A percentile compares a stretch with the other conserved stretches of the same genome.
phyloP scores from a whole-genome alignment of 1,284 basidiomycete genomes.

The Puccinia hordei region DNA sequence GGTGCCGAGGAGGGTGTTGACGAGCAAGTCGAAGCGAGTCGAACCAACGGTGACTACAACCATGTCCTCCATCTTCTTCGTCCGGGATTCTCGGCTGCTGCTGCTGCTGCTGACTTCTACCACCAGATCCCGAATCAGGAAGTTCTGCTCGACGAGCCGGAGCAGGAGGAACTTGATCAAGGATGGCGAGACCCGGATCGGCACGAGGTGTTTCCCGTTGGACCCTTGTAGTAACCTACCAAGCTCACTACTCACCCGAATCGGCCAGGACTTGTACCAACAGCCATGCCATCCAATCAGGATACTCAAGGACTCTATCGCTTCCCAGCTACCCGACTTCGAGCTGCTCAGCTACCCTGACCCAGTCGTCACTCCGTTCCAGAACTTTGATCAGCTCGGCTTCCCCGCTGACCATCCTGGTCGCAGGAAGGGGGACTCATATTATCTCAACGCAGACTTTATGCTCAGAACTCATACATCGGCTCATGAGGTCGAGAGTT shows the following conservation, averaged over 20 bases:
- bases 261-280: constrained; percentile 72
- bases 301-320: constrained; percentile 81
- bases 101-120: too few relatives aligned
- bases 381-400: constrained; percentile 97
- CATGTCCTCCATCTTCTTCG: background rate
- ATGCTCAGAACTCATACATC: constrained; percentile 98
- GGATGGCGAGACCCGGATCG: background rate
- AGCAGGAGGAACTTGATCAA: too few relatives aligned
- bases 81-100: background rate
- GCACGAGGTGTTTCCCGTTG: constrained; percentile 64
- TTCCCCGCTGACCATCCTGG: constrained; percentile 94
- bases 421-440: constrained; percentile 83
- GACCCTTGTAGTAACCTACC: constrained; percentile 86
- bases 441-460: constrained; percentile 85
- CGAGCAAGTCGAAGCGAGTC: background rate
- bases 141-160: background rate
- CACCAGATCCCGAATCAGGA: background rate
- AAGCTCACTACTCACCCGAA: constrained; percentile 76
- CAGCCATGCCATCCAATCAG: constrained; percentile 78
- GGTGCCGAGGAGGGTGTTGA: background rate
- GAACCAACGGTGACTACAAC: constrained; percentile 21
- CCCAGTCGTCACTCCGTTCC: constrained; percentile 82
- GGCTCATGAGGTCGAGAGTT: constrained; percentile 94
- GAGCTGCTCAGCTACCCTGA: constrained; percentile 67
- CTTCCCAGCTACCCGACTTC: constrained; percentile 70